Base-by-base conservation (phyloP, 2,329 filamentous ascomycete genomes). In the Lachnum nothofagi region DNA sequence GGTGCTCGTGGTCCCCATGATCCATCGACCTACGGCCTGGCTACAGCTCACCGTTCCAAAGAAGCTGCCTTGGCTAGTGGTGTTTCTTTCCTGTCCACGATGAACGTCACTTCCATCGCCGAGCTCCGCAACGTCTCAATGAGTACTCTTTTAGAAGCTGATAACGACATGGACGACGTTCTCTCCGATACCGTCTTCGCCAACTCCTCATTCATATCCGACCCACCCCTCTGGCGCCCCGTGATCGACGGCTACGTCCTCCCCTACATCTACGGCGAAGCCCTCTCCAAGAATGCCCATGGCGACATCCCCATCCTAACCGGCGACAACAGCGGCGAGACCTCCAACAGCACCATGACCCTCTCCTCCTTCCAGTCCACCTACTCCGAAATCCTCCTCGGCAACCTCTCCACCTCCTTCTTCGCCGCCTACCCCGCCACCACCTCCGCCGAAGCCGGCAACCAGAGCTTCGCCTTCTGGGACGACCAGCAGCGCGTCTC, bases 171-270 rank as follows among this genome's bases (percentile, higher is more conserved):
- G 16, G 60, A 65, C 29, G 58, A 56, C n/a, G 57, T 54, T 17
- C 55, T 57, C 29, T 59, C 49, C 3, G 56, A 53, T 7, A 65
- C 61, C 8, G 48, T 44, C n/a, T 63, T 62, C 22, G 51, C 50
- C 19, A 60, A 60, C n/a, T 49, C 35, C 22, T 46, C 49, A 17
- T 43, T 33, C 17, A 52, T 53, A 33, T 48, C 48, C 20, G 55
- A 58, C 4, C 60, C 63, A 14, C 62, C 63, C 1, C 41, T 59
- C n/a, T 64, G 56, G 51, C 61, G 60, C 4, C 62, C 61, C 9
- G 56, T 60, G 4, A 57, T 64, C 22, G 63, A 66, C 37, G 60
- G 60, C 29, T 65, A 63, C 42, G 62, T 62, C n/a, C 51, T 66
- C 2, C 51, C 53, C 1, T 35, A 60, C 42, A 55, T 34, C 17